These are phyloP conservation scores for Verbena officinalis DNA, from an alignment of 257 asterid species.

Conservation along the genomic window DNA sequence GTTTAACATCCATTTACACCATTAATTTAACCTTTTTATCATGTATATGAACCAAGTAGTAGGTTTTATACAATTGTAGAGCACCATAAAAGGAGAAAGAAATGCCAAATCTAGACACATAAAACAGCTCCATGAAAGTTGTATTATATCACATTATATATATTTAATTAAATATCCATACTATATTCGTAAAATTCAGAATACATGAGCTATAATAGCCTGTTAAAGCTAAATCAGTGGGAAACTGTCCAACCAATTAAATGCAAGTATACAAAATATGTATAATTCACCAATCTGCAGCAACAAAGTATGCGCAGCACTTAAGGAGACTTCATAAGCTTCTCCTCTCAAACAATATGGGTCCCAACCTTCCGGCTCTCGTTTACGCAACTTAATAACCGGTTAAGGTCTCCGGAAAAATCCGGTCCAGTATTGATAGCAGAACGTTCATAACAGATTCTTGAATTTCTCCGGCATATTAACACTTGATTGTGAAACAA, in stretches of 20 bases:
- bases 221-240: conserved; percentile 29
- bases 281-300: conserved; percentile 39
- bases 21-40: too few relatives aligned
- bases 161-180: conserved; percentile 11
- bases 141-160: conserved; percentile 16
- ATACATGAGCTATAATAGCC: conserved; percentile 24
- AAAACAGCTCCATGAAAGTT: conserved; percentile 8
- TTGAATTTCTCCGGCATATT: conserved; percentile 5
- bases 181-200: conserved; percentile 7
- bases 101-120: not conserved
- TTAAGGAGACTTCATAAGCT: not conserved
- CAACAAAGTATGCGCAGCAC: conserved; percentile 12
- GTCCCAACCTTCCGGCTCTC: not conserved
- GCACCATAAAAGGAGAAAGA: not conserved
- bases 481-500: not conserved
- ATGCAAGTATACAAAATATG: conserved; percentile 11
- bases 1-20: too few relatives aligned
- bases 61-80: too few relatives aligned
- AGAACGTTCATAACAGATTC: conserved; percentile 21
- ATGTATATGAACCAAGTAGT: too few relatives aligned
- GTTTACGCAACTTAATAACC: not conserved
- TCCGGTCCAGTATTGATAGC: conserved; percentile 13
- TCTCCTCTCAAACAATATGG: conserved; percentile 9
- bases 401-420: conserved; percentile 13
- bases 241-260: conserved; percentile 33